Base-by-base conservation (phyloP, 352 stramenopile genomes). In the Phytophthora pinifolia region DNA sequence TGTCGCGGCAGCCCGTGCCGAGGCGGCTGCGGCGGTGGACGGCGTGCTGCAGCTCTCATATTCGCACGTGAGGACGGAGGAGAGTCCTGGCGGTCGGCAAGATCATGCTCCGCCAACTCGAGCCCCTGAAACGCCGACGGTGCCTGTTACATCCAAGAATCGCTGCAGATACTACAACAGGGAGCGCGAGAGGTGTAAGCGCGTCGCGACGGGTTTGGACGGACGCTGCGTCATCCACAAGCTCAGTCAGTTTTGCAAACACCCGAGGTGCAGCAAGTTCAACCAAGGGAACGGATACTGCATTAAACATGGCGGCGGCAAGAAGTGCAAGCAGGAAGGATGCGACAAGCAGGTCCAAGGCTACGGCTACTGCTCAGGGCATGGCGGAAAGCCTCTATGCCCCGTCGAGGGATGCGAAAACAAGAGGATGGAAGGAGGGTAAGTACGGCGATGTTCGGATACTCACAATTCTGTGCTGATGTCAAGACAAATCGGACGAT, bases 201-300 rank as follows among this genome's bases (percentile, higher is more conserved):
- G 83, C 9, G 70, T 69, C 3, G 70, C 83, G 0, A 88, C 83
- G n/a, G 83, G 83, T 2, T 52, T 85, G n/a, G 80, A 93, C 36
- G 76, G 79, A 13, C 77, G 83, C 32, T 93, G 83, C 50, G 77
- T 74, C 9, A 85, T 91, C 50, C 83, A 93, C 59, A 93, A 93
- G 44, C 49, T 87, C 49, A 93, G 83, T 49, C 83, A 93, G 60
- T 93, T 93, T 55, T 93, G 83, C 56, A 86, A 86, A 47, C 65
- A 89, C 9, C 66, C 72, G 34, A 82, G 74, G 34, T 93, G 83
- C 60, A 88, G 60, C 66, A 93, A 93, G 63, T 93, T 89, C 62
- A 93, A 89, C 35, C 83, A 95, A 45, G 83, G 83, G 37, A 88
- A 90, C 36, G 85, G 85, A 6, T 92, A 74, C 45, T 95, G 85